Evolutionary conservation across 768 basidiomycete species (phyloP).

Genomic region (Lentinula edodes): DNA sequence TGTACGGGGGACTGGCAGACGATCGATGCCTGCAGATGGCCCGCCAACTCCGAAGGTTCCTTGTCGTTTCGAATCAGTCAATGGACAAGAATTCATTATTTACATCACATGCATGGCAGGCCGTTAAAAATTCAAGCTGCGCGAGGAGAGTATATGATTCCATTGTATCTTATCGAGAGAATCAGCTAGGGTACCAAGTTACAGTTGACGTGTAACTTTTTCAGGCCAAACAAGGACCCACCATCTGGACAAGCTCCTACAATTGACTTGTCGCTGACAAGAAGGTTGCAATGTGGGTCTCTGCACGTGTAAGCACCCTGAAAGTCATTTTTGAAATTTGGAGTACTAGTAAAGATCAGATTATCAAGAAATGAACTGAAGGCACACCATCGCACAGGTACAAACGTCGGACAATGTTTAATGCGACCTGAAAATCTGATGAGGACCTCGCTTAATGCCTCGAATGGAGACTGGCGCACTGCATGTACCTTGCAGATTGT

Average conservation of each 20-base stretch:
- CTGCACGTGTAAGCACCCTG: not conserved
- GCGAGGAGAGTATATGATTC: not conserved
- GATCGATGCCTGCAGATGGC: conserved; percentile 1
- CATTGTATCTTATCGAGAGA: not conserved
- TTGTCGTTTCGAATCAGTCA: not conserved
- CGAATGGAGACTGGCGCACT: not conserved
- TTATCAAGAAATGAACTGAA: not conserved
- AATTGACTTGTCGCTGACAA: not conserved
- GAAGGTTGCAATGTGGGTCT: not conserved
- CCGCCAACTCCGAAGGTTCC: not conserved
- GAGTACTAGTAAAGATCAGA: not conserved
- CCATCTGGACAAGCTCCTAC: not conserved
- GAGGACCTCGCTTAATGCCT: not conserved
- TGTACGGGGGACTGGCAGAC: not conserved
- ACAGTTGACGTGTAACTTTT: not conserved
- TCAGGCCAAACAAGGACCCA: not conserved
- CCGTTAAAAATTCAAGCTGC: not conserved
- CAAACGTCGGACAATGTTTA: too few relatives aligned
- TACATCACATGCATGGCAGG: not conserved
- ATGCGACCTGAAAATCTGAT: not conserved
- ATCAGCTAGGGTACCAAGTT: not conserved
- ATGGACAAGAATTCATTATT: not conserved
- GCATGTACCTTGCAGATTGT: not conserved
- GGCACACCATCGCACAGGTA: not conserved
- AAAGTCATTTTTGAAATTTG: not conserved